These are phyloP conservation scores for Nematocida displodere DNA, from an alignment of 371 early-diverging fungal species.

Conservation along the genomic window DNA sequence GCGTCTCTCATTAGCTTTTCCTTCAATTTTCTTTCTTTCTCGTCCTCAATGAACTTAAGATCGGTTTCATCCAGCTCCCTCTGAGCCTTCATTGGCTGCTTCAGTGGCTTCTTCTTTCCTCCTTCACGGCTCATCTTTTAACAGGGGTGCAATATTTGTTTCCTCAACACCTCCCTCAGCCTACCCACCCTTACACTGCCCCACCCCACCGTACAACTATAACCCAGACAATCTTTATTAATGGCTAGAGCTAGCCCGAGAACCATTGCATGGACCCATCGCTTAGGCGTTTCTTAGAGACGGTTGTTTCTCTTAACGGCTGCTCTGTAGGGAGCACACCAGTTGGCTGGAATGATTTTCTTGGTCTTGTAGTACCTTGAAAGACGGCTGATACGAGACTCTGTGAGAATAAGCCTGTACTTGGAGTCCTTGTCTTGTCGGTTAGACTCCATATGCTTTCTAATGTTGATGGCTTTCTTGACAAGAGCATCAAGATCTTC, in stretches of 20 bases:
- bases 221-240: no score
- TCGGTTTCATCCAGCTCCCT: slow-evolving; percentile 27
- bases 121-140: slow-evolving; percentile 39
- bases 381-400: slow-evolving; percentile 95
- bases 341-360: slow-evolving; percentile 90
- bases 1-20: slow-evolving; percentile 21
- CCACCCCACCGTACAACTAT: no score
- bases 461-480: slow-evolving; percentile 96
- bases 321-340: slow-evolving; percentile 69
- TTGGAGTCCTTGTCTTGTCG: slow-evolving; percentile 96
- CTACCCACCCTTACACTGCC: no score
- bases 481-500: slow-evolving; percentile 97
- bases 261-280: no score
- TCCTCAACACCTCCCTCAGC: no score
- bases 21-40: slow-evolving; percentile 11
- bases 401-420: slow-evolving; percentile 94
- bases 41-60: slow-evolving; percentile 4
- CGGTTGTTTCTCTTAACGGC: slow-evolving; percentile 50
- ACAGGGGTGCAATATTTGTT: slow-evolving; percentile 34
- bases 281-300: slow-evolving; percentile 57
- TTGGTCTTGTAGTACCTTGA: slow-evolving; percentile 97
- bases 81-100: slow-evolving; percentile 17
- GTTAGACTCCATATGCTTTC: slow-evolving; percentile 96
- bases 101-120: slow-evolving; percentile 52
- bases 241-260: no score